A percentile compares a stretch with the other conserved stretches of the same genome.
phyloP scores from a whole-genome alignment of 805 yeast species.

The Yarrowia sp. region DNA sequence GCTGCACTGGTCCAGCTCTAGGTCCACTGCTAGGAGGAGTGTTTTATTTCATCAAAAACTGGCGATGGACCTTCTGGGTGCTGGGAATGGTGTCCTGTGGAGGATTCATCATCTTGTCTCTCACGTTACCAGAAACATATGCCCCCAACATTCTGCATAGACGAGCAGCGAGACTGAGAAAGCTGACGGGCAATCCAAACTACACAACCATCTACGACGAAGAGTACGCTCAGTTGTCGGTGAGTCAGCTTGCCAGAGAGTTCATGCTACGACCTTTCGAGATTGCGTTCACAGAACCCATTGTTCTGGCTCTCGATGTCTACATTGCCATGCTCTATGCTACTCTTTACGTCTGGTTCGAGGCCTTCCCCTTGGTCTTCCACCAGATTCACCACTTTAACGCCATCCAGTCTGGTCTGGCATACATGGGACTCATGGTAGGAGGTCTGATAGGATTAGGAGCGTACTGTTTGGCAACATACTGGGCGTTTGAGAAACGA shows the following conservation, averaged over 20 bases:
- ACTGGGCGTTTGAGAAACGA: slow-evolving; percentile 22
- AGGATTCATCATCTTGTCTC: slow-evolving; percentile 50
- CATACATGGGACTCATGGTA: slow-evolving; percentile 55
- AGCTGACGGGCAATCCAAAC: slow-evolving; percentile 56
- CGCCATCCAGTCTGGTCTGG: slow-evolving; percentile 54
- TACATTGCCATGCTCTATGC: slow-evolving; percentile 61
- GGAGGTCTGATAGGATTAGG: slow-evolving; percentile 51
- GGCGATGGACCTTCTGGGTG: slow-evolving; percentile 65
- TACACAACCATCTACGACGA: slow-evolving; percentile 56
- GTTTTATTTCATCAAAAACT: slow-evolving; percentile 55
- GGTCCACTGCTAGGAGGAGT: slow-evolving; percentile 66
- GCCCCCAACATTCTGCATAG: slow-evolving; percentile 56
- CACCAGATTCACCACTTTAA: slow-evolving; percentile 55
- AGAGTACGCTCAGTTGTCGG: slow-evolving; percentile 47
- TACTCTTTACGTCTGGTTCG: slow-evolving; percentile 61
- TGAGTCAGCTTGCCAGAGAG: slow-evolving; percentile 40
- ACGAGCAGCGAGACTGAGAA: slow-evolving; percentile 59
- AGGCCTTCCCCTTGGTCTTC: slow-evolving; percentile 63
- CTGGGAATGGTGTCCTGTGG: slow-evolving; percentile 51
- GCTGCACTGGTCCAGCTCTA: slow-evolving; percentile 60
- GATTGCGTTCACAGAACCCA: slow-evolving; percentile 59
- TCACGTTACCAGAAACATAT: slow-evolving; percentile 61
- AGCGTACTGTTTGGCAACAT: slow-evolving; percentile 22
- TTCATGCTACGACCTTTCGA: slow-evolving; percentile 52
- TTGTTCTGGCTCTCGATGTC: slow-evolving; percentile 57